These are phyloP conservation scores for Aspergillus persii DNA, from an alignment of 2,329 filamentous ascomycete species.

Conservation along the genomic window DNA sequence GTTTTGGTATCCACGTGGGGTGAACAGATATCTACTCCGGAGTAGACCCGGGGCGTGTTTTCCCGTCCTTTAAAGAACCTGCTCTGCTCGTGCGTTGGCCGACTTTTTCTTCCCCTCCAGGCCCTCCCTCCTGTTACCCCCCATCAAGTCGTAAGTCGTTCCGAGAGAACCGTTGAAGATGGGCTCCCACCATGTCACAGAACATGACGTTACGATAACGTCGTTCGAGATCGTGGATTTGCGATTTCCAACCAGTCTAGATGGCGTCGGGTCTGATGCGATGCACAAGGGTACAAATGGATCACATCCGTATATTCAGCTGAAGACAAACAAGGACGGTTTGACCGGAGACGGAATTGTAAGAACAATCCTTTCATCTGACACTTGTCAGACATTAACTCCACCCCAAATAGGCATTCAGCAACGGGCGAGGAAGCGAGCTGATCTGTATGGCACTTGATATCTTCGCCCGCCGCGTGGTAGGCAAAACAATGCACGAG, in stretches of 20 bases:
- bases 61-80: not conserved
- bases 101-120: not conserved
- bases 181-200: not conserved
- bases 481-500: constrained; percentile 70
- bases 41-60: not conserved
- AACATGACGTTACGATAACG: not conserved
- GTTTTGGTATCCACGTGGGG: not conserved
- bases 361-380: not conserved
- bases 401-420: constrained; percentile 38
- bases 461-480: constrained; percentile 72
- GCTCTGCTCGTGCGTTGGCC: not conserved
- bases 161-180: not conserved
- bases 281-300: not conserved
- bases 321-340: not conserved
- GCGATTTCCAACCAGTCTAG: not conserved
- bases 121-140: not conserved
- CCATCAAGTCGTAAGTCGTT: not conserved
- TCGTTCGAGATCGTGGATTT: not conserved
- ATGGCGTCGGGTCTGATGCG: not conserved
- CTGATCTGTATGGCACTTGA: constrained; percentile 83
- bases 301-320: not conserved
- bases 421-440: constrained; percentile 73
- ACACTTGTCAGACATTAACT: not conserved
- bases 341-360: not conserved
- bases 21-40: not conserved